These are phyloP conservation scores for Dissophora ornata DNA, from an alignment of 192 early-diverging fungal genomes.

Conservation along the genomic window DNA sequence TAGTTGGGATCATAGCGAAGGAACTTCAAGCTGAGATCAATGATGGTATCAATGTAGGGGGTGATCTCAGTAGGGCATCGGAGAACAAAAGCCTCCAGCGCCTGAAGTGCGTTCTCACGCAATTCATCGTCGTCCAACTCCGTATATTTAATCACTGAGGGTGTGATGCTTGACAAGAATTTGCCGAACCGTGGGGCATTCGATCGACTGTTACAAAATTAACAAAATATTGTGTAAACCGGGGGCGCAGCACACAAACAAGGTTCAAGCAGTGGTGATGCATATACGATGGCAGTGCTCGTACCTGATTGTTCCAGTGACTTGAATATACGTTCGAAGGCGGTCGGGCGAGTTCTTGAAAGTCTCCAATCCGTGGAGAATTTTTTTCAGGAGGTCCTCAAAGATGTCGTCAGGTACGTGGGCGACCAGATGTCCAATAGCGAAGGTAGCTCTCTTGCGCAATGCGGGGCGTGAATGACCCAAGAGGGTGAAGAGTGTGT, in stretches of 20 bases:
- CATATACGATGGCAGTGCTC: too few relatives aligned
- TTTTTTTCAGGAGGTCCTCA: constrained; percentile 65
- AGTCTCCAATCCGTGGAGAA: constrained; percentile 65
- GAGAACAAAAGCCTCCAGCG: constrained; percentile 81
- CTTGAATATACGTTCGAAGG: constrained; percentile 78
- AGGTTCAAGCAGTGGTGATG: too few relatives aligned
- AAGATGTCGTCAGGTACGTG: constrained; percentile 78
- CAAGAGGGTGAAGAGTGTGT: constrained; percentile 73
- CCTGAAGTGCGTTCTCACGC: constrained; percentile 83
- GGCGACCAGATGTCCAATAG: constrained; percentile 74
- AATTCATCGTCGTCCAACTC: constrained; percentile 80
- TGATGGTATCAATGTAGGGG: constrained; percentile 69
- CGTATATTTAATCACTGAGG: constrained; percentile 70
- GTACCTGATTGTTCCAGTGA: constrained; percentile 81
- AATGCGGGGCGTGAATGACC: constrained; percentile 77
- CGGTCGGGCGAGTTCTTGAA: constrained; percentile 68
- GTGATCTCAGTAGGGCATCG: constrained; percentile 83
- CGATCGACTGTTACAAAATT: constrained; percentile 67
- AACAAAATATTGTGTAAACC: not conserved
- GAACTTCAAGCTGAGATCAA: constrained; percentile 69
- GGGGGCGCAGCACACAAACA: constrained; percentile 27
- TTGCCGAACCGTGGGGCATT: constrained; percentile 75
- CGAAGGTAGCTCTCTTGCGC: constrained; percentile 80
- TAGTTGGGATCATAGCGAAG: constrained; percentile 91
- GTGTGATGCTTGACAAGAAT: constrained; percentile 69